Evolutionary conservation across 495 filamentous ascomycete genomes (phyloP).

Genomic region (Trypethelium eluteriae): DNA sequence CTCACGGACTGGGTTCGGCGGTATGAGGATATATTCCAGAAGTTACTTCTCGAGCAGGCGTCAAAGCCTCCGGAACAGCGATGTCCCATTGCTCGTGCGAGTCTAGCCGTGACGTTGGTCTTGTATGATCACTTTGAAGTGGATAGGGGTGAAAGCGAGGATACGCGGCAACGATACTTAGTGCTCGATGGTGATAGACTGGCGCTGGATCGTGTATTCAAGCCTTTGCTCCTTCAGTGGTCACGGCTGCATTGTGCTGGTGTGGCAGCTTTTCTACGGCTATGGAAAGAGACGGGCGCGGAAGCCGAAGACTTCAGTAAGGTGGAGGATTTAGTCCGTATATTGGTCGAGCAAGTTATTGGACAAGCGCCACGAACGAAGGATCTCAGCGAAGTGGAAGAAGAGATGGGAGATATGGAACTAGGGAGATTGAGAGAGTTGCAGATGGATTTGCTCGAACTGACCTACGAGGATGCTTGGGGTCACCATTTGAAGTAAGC

Average conservation of each 20-base stretch:
- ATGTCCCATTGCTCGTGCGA: conserved; percentile 83
- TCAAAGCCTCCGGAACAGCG: conserved; percentile 60
- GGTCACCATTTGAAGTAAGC: conserved; percentile 62
- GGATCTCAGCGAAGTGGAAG: conserved; percentile 81
- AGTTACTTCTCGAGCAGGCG: conserved; percentile 78
- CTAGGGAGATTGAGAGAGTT: conserved; percentile 66
- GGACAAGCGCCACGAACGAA: conserved; percentile 75
- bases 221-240: conserved; percentile 87
- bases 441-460: conserved; percentile 90
- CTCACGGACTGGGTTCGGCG: conserved; percentile 85
- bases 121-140: conserved; percentile 95
- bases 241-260: conserved; percentile 85
- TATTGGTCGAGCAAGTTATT: conserved; percentile 85
- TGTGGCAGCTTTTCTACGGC: conserved; percentile 78
- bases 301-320: conserved; percentile 83
- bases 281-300: conserved; percentile 87
- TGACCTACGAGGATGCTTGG: conserved; percentile 91
- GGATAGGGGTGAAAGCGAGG: conserved; percentile 46
- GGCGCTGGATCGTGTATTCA: conserved; percentile 67
- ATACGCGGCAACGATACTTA: conserved; percentile 3
- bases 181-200: neutral
- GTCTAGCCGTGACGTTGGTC: conserved; percentile 76
- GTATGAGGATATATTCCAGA: conserved; percentile 86
- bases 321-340: conserved; percentile 79
- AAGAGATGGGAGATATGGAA: conserved; percentile 78